A percentile compares a stretch with the other conserved stretches of the same genome.
Conservation (phyloP, 306 rosid genomes). For the Luffa aegyptiaca region DNA sequence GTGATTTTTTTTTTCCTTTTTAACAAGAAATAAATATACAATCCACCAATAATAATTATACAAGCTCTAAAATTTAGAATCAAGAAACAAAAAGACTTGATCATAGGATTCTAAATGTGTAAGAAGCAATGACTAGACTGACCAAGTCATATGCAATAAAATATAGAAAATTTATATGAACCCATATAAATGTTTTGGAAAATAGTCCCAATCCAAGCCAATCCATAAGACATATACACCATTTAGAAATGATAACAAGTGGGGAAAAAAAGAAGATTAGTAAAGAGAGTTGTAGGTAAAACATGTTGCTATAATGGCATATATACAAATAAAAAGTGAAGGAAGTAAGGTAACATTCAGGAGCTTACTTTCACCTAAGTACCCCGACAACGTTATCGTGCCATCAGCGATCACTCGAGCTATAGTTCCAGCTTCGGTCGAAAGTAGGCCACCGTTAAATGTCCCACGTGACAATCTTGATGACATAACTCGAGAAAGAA, state of each 20-base stretch:
- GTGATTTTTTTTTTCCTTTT: no score
- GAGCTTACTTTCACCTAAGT: conserved; percentile 43
- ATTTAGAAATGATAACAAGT: neutral
- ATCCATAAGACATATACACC: neutral
- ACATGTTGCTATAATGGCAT: conserved; percentile 66
- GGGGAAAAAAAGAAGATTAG: conserved; percentile 11
- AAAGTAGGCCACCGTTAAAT: conserved; percentile 68
- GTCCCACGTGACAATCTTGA: conserved; percentile 81
- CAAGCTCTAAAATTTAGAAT: neutral
- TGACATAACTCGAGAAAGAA: conserved; percentile 73
- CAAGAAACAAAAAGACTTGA: no score
- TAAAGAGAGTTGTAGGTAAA: conserved; percentile 76
- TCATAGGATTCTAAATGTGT: no score
- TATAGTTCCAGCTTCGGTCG: conserved; percentile 84
- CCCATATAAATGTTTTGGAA: neutral
- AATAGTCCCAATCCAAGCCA: neutral
- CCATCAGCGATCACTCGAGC: conserved; percentile 89
- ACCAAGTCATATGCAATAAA: neutral
- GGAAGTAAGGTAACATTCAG: conserved; percentile 63
- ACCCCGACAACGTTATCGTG: conserved; percentile 67
- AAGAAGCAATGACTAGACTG: no score
- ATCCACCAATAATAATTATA: no score
- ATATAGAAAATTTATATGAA: neutral
- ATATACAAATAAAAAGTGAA: conserved; percentile 51
- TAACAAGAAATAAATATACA: no score